Percentiles rank a stretch among this genome's conserved stretches.
These are phyloP conservation scores for Phragmites australis DNA, from an alignment of 176 grass and related monocot species.

Conservation along the genomic window DNA sequence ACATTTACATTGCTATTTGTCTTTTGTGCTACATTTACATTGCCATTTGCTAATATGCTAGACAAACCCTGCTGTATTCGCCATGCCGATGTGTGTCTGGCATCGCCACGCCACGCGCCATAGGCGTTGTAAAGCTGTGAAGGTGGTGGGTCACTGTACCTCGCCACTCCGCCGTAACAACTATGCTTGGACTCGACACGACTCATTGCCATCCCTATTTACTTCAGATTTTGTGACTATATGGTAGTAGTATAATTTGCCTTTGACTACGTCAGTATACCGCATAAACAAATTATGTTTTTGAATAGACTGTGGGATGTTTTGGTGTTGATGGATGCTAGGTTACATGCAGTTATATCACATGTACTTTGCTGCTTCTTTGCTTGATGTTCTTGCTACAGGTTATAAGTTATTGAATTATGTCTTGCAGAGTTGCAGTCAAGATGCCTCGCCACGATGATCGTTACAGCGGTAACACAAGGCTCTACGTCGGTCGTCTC, in stretches of 20 bases:
- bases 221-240: slow-evolving; percentile 2
- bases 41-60: too few species aligned
- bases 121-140: too few species aligned
- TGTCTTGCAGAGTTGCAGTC: slow-evolving; percentile 38
- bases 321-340: too few species aligned
- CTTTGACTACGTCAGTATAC: not conserved
- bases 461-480: slow-evolving; percentile 57
- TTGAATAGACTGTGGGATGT: not conserved
- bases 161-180: too few species aligned
- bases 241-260: not conserved
- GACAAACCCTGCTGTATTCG: too few species aligned
- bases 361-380: not conserved
- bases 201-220: too few species aligned
- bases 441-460: slow-evolving; percentile 93
- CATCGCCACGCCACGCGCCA: too few species aligned
- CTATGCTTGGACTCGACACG: too few species aligned
- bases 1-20: too few species aligned
- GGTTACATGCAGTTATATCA: not conserved
- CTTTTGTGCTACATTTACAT: too few species aligned
- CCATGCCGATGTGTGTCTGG: too few species aligned
- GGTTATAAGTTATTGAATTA: not conserved
- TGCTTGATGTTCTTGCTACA: not conserved
- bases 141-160: too few species aligned
- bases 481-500: slow-evolving; percentile 83
- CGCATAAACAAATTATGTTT: not conserved